Evolutionary conservation across 768 basidiomycete genomes (phyloP), one percentile per base, ranked within the genome.

Genomic region (Epithele typhae): DNA sequence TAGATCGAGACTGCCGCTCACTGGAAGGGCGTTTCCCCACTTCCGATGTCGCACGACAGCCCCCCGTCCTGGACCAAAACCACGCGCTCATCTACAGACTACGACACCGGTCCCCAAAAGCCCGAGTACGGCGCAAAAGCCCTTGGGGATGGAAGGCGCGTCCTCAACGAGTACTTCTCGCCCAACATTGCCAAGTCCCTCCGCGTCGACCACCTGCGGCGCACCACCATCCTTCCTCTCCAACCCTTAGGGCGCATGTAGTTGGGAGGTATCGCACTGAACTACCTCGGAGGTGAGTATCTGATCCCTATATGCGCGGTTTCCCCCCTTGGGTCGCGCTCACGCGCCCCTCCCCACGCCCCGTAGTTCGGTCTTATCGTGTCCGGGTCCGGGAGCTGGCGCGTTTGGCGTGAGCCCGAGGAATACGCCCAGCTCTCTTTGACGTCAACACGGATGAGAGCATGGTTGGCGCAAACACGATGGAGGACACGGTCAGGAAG

Each of bases 121-220:
- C 78, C 84, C 7, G 79, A 83, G 33, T 99, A 92, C 59, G 95
- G 95, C n/a, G 75, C 79, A 3, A 94, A 92, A 64, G 69, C 71
- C 23, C 69, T 72, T 3, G 92, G 90, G 4, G 72, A 76, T 35
- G 92, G 92, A 9, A 93, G 95, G 69, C 89, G 80, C 41, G 68
- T 88, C 51, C 64, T 95, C 55, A 76, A 94, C 59, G 95, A 98
- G 66, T 98, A 90, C 67, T 96, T 92, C 1, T 91, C 89, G 2
- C 94, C 94, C 14, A 98, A 99, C 62, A 97, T 98, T 56, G 95
- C 95, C 17, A 99, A 99, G 64, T 86, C 87, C 4, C 97, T 98
- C 80, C 95, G 98, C 57, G 93, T 96, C 43, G 96, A 96, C 12
- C 95, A 98, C 67, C 69, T 98, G 49, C 79, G 95, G 32, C 93